Evolutionary conservation across 1,139 yeast genomes (phyloP), one percentile per base, ranked within the genome.

Genomic region (Candida freyschussii): DNA sequence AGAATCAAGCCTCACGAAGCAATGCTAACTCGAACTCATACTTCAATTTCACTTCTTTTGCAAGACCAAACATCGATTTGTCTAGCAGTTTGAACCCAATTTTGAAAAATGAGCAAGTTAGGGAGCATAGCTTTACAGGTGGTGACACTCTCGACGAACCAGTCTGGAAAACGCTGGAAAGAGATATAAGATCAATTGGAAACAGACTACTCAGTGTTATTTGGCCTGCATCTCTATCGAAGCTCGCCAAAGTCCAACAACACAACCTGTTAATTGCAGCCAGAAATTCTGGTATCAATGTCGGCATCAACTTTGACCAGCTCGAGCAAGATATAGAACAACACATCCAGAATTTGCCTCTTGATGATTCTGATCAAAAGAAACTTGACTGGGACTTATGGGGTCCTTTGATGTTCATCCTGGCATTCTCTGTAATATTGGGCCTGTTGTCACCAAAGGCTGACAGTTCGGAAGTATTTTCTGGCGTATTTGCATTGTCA

Each of bases 81-180:
- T 40, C 53, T 1, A 21, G 21, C 15, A 26, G 50, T 1, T 27
- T 49, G 15, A 50, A 48, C 33, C 55, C 55, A 15, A 40, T 50
- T 5, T 26, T 49, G 7, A 41, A 45, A 31, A 72, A 73, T 43
- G 78, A 74, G 44, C 72, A 72, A 35, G 67, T 81, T 18, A 70
- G 72, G 44, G 91, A 81, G 53, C 72, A 85, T 24, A 79, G 84
- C 43, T 84, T 79, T 55, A 62, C 80, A 18, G 95, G 95, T 2
- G 91, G 93, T 24, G 86, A 83, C 52, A 84, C 95, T 1, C 61
- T 85, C 12, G 94, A 85, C 55, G 95, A 85, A 60, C 86, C 94
- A 0, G 87, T 85, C 4, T 57, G 71, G 50, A 65, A 70, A 12
- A 85, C 95, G 0, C 58, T 85, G 29, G 62, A 70, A 46, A 67